Base-by-base conservation (phyloP, 2,329 filamentous ascomycete species). In the Rhynchosporium agropyri region DNA sequence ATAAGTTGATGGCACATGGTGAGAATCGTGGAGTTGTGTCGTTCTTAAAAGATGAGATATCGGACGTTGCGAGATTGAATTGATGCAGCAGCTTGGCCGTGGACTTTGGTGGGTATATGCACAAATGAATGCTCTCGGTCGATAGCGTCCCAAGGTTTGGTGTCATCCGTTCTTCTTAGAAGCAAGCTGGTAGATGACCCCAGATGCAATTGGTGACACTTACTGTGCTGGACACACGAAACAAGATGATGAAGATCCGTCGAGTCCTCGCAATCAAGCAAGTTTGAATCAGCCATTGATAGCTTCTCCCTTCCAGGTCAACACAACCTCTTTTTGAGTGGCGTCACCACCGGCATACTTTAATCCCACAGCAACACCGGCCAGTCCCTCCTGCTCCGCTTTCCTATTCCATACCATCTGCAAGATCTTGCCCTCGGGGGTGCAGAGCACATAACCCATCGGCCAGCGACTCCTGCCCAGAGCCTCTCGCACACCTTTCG, bases 401-500 rank as follows among this genome's bases (percentile, higher is more conserved):
- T 77, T 80, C 42, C 76, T 75, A 73, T 93, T 94, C 90, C 89
- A 93, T 3, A 92, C 68, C 75, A 92, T 83, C 77, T 93, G 89
- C 70, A 81, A 76, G 28, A 92, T 73, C 7, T 73, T 72, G 0
- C 90, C 90, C 2, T 82, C 79, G 15, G 71, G 70, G 0, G 82
- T 82, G 64, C 89, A 86, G 61, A 84, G 84, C 31, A 90, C 75
- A 70, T 86, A 96, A 0, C 87, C 87, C 80, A 97, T 83, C 0
- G 92, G 90, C 78, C 84, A 87, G 43, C 78, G 75, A 72, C 89
- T 90, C 63, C 85, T 79, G 4, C 82, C 82, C 68, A 97, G 72
- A 29, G 91, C 86, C 54, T 92, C 87, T 62, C 90, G 79, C 3
- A 96, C 86, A 0, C 93, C 94, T 71, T 86, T 89, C 0, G 92